These are phyloP conservation scores for Zygosaccharomyces pseudobailii DNA, from an alignment of 1,139 yeast genomes.

Conservation along the genomic window DNA sequence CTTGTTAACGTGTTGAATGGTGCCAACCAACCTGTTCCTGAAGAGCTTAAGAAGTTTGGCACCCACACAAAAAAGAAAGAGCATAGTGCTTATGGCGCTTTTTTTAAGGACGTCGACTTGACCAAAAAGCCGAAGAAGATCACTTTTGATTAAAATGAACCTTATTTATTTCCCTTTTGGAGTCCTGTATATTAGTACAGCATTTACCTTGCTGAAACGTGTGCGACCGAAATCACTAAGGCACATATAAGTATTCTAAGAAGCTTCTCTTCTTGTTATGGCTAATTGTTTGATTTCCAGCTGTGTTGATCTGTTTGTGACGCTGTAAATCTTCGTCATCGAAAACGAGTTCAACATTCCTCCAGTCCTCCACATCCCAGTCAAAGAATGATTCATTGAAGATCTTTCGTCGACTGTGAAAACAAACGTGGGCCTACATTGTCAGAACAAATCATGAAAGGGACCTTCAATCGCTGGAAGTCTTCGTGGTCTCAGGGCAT, in stretches of 20 bases:
- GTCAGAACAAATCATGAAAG: background rate
- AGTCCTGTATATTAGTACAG: background rate
- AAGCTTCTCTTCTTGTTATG: background rate
- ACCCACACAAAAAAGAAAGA: constrained; percentile 97
- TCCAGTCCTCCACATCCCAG: background rate
- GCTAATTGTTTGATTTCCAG: background rate
- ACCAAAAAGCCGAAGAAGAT: constrained; percentile 86
- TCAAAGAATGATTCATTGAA: background rate
- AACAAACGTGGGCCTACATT: background rate
- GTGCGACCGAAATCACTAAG: background rate
- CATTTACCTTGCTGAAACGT: background rate
- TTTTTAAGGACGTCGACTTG: constrained; percentile 87
- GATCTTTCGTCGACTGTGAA: background rate
- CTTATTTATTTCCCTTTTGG: background rate
- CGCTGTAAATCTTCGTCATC: constrained; percentile 1
- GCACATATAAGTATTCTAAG: background rate
- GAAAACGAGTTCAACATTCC: constrained; percentile 1
- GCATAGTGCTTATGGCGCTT: constrained; percentile 95
- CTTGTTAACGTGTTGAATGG: constrained; percentile 86
- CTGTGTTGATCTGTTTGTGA: background rate
- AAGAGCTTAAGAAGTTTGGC: constrained; percentile 88
- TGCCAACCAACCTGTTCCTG: constrained; percentile 96
- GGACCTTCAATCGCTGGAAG: constrained; percentile 1
- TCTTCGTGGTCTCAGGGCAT: constrained; percentile 1
- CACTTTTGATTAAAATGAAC: constrained; percentile 46